Percentiles rank a stretch among this genome's conserved stretches.
phyloP scores from a whole-genome alignment of 169 alveolate genomes.

The Theileria orientalis region DNA sequence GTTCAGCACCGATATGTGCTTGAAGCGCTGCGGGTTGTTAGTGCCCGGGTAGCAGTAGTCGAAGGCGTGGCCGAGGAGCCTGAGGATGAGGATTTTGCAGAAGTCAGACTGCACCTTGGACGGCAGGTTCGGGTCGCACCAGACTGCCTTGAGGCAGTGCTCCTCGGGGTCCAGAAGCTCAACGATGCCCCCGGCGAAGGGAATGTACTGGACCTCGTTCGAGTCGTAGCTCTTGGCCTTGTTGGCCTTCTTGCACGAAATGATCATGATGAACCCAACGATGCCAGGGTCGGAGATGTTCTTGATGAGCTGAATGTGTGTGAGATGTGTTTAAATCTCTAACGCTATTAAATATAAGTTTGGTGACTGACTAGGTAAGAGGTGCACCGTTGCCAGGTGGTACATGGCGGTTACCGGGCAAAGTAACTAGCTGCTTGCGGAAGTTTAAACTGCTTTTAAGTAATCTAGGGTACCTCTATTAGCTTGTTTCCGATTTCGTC shows the following conservation, averaged over 20 bases:
- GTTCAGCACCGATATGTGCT: constrained; percentile 57
- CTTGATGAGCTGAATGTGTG: constrained; percentile 3
- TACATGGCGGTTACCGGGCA: too few species aligned
- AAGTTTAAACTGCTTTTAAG: background rate
- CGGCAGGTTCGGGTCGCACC: constrained; percentile 64
- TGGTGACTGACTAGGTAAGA: too few species aligned
- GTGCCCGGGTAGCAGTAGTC: constrained; percentile 61
- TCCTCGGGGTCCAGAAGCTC: constrained; percentile 64
- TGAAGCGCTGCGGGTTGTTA: constrained; percentile 37
- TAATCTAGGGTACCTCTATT: background rate
- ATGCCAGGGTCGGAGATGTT: constrained; percentile 26
- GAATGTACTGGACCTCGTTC: constrained; percentile 18
- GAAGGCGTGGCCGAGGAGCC: constrained; percentile 54
- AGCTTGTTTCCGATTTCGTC: constrained; percentile 18
- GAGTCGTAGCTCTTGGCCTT: background rate
- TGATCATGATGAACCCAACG: constrained; percentile 55
- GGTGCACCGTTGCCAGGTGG: too few species aligned
- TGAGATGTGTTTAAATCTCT: background rate
- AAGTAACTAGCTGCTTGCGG: too few species aligned
- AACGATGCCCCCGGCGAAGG: constrained; percentile 60
- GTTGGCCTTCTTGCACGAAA: constrained; percentile 15
- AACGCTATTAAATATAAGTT: background rate
- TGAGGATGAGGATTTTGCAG: constrained; percentile 33
- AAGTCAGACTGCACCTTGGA: constrained; percentile 48
- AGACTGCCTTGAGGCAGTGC: constrained; percentile 54